Evolutionary conservation across 2,329 filamentous ascomycete genomes (phyloP), one percentile per base, ranked within the genome.

Genomic region (Arthroderma uncinatum): DNA sequence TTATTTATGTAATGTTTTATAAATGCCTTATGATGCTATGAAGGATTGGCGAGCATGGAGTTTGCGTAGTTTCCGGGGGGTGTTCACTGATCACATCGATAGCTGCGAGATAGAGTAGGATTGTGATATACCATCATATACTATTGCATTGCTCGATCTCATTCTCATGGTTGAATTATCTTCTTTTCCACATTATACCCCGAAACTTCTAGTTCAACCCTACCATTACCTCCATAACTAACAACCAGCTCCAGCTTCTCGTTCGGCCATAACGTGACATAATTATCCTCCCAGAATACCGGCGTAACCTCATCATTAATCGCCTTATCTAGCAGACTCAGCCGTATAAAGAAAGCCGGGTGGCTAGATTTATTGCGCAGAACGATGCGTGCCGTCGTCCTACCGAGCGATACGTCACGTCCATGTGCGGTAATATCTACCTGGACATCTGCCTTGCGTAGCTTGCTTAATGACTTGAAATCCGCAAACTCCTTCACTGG

Each of bases 261-360:
- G 0, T 70, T 67, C 0, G 82, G 80, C 74, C 78, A 83, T 8
- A 85, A 66, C 1, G 81, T 83, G 10, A 85, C 70, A 59, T 84
- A 85, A 59, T 85, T 85, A 60, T 84, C 82, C 0, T 76, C 78
- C 81, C 82, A 85, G 19, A 71, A 70, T 0, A 81, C 74, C 0
- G 81, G 79, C 0, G 82, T 71, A 54, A 82, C 79, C 0, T 69
- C 61, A 0, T 74, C 74, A 0, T 21, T 33, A 19, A 58, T 60
- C 0, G 65, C 58, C 1, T 56, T 60, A 59, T 81, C 73, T 0
- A 82, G 71, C 1, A 82, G 64, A 48, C 75, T 75, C 30, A 84
- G 56, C 1, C 76, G 70, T 7, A 85, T 62, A 60, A 85, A 85
- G 48, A 84, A 78, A 0, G 82, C 82, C 0, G 82, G 82, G 0